phyloP scores from a whole-genome alignment of 495 filamentous ascomycete species.

The Paragyromitra xinjiangensis region DNA sequence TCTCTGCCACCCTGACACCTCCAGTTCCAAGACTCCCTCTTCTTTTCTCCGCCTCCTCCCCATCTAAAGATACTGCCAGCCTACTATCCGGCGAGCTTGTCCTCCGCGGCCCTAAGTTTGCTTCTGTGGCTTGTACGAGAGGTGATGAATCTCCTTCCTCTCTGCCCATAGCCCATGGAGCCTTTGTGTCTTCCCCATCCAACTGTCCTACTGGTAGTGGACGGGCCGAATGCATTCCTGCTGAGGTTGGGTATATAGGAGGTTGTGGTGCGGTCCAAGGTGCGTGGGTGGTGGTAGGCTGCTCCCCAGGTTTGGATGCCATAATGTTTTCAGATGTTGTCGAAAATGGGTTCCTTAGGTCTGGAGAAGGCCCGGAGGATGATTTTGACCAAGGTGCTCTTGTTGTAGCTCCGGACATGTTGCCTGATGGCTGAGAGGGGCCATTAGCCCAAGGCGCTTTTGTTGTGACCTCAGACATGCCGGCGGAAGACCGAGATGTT shows the following conservation, averaged over 20 bases:
- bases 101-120: slow-evolving; percentile 51
- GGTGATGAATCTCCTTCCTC: slow-evolving; percentile 15
- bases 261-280: slow-evolving; percentile 35
- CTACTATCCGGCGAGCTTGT: slow-evolving; percentile 53
- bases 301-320: slow-evolving; percentile 16
- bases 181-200: slow-evolving; percentile 30
- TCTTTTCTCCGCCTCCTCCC: slow-evolving; percentile 49
- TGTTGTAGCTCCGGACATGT: slow-evolving; percentile 14
- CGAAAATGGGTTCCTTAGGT: slow-evolving; percentile 16
- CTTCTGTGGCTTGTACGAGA: slow-evolving; percentile 51
- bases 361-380: not conserved
- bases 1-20: slow-evolving; percentile 56
- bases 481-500: slow-evolving; percentile 13
- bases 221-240: slow-evolving; percentile 23
- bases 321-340: slow-evolving; percentile 5
- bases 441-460: slow-evolving; percentile 45
- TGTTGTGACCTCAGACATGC: slow-evolving; percentile 37
- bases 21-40: slow-evolving; percentile 53
- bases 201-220: slow-evolving; percentile 27
- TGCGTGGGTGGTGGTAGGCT: slow-evolving; percentile 33
- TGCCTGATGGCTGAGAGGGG: slow-evolving; percentile 17
- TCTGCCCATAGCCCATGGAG: slow-evolving; percentile 43
- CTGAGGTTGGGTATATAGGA: slow-evolving; percentile 28
- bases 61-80: slow-evolving; percentile 45
- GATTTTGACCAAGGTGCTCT: slow-evolving; percentile 37